A percentile compares a stretch with the other conserved stretches of the same genome.
These are phyloP conservation scores for Cystobasidiopsis lactophilus DNA, from an alignment of 768 basidiomycete genomes.

Conservation along the genomic window DNA sequence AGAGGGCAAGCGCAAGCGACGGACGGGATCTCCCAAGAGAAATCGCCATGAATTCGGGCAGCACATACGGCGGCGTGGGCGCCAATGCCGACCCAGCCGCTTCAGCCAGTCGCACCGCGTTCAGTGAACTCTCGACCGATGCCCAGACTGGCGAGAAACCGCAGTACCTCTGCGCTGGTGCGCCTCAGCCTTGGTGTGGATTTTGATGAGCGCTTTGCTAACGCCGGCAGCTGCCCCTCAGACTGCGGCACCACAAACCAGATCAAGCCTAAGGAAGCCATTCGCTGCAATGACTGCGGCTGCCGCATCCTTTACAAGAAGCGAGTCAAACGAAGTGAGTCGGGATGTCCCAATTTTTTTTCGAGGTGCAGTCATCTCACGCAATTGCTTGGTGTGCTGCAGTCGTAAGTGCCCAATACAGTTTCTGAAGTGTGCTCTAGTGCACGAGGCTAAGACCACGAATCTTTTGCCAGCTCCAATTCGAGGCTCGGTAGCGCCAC, in stretches of 20 bases:
- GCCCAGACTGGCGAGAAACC: not conserved
- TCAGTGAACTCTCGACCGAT: not conserved
- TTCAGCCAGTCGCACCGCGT: no score
- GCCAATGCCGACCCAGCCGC: no score
- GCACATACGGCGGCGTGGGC: no score
- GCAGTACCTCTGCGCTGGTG: not conserved
- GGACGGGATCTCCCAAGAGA: no score
- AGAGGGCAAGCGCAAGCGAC: no score
- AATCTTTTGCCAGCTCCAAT: constrained; percentile 24
- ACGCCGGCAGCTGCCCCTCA: not conserved
- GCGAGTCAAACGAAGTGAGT: constrained; percentile 72
- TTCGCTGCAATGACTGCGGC: constrained; percentile 87
- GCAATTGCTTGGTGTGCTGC: not conserved
- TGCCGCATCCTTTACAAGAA: constrained; percentile 99
- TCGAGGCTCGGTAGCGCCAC: constrained; percentile 59
- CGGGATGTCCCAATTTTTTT: not conserved
- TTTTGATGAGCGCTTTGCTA: not conserved
- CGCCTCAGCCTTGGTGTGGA: not conserved
- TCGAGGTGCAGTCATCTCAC: not conserved
- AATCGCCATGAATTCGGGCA: no score
- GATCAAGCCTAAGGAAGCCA: constrained; percentile 26
- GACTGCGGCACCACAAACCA: constrained; percentile 10
- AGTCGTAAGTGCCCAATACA: not conserved
- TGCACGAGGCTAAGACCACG: no score
- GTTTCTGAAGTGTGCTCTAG: not conserved